Base-by-base conservation (phyloP, 345 rosid genomes). In the Populus pruinosa region DNA sequence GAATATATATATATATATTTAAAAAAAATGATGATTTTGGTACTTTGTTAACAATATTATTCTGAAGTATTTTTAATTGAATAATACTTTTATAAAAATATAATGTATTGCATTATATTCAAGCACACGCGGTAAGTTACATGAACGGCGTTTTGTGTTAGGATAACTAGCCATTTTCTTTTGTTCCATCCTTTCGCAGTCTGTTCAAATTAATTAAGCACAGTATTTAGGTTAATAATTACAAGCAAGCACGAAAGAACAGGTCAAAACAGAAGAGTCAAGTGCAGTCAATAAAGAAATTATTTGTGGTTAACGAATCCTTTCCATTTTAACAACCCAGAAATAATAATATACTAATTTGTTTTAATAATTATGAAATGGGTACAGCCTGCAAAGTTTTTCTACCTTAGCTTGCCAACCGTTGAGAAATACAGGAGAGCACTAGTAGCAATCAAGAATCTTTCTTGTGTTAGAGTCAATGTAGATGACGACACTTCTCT, bases 381-480 rank as follows among this genome's bases (percentile, higher is more conserved):
- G 68, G 43, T 47, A 68, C 49, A 76, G 67, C 71, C 77, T 71
- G 84, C 81, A 59, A 80, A 63, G 0, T 21, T 72, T 82, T 76
- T 79, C 85, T 69, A n/a, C 21, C 79, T 81, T 87, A 65, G 87
- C 63, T 83, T 75, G 89, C 87, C 89, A 78, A 87, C 89, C 85
- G 61, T 84, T 82, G 79, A 77, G 85, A 87, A 81, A 81, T 70
- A 74, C 67, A 25, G 69, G 47, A 27, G 16, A 72, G 74, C 75
- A 50, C 75, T 39, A 0, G 33, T 39, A 0, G 33, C 59, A 27
- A 18, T 20, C 64, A 12, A 56, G 68, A 29, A 20, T 81, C 73
- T 83, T 55, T 75, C 67, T 25, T 73, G 66, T 65, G 74, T 29
- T 12, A 78, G 73, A 78, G 87, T 84, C 87, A 87, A 84, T 77